A percentile compares a stretch with the other conserved stretches of the same genome.
Evolutionary conservation across 306 rosid species (phyloP).

Genomic region (Mimosa bimucronata): DNA sequence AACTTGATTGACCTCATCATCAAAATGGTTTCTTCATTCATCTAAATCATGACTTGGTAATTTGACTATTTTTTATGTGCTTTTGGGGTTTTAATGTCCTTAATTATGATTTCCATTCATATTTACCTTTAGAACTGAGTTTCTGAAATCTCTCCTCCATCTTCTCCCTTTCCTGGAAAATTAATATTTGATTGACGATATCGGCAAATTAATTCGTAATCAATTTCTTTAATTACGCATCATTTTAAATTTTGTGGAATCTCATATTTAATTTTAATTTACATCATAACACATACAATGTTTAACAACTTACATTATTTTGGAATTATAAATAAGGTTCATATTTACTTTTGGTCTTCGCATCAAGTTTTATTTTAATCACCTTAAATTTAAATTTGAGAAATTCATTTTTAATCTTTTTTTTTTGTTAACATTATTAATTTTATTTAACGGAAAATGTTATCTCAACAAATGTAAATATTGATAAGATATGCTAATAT

Average conservation of each 20-base stretch:
- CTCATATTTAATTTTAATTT: not conserved
- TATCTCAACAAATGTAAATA: too few species aligned
- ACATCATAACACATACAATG: not conserved
- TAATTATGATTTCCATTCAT: not conserved
- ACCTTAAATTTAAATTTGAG: too few species aligned
- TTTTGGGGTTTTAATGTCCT: not conserved
- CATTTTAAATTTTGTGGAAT: not conserved
- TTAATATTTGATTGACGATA: not conserved
- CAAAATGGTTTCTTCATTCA: not conserved
- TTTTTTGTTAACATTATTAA: too few species aligned
- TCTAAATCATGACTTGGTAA: not conserved
- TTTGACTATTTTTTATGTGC: not conserved
- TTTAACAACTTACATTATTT: too few species aligned
- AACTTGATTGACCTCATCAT: not conserved
- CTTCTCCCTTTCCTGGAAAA: not conserved
- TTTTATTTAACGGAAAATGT: too few species aligned
- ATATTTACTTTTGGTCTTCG: too few species aligned
- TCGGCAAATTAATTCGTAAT: not conserved
- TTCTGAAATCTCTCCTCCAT: constrained; percentile 11
- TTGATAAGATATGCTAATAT: too few species aligned
- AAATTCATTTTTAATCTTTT: too few species aligned
- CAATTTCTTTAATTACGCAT: not conserved
- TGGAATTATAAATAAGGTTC: too few species aligned
- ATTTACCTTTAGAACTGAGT: not conserved
- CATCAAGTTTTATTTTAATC: too few species aligned